A percentile compares a stretch with the other conserved stretches of the same genome.
Evolutionary conservation across 2,329 filamentous ascomycete species (phyloP).

Genomic region (Aspergillus ustus): DNA sequence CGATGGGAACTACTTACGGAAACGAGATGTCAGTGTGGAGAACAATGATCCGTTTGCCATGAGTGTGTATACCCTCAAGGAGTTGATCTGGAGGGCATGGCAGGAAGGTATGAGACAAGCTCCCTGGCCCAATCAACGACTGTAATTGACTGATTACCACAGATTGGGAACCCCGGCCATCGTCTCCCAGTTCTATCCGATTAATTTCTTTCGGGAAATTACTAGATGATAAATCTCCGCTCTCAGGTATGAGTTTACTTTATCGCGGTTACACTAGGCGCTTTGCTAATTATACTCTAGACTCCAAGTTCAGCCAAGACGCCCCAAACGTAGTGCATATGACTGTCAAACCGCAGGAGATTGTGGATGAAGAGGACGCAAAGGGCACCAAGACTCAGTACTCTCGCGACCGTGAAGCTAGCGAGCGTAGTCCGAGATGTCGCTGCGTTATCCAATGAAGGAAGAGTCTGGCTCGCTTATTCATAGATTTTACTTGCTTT

Average conservation of each 20-base stretch:
- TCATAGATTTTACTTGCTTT: neutral
- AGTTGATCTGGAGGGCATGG: slow-evolving; percentile 93
- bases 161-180: slow-evolving; percentile 86
- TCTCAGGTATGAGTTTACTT: slow-evolving; percentile 69
- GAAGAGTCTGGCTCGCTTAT: neutral
- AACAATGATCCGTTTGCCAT: slow-evolving; percentile 84
- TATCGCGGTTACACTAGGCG: neutral
- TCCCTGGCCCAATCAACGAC: neutral
- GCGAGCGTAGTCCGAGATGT: slow-evolving; percentile 63
- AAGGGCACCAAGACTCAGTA: slow-evolving; percentile 64
- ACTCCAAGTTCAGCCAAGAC: slow-evolving; percentile 77
- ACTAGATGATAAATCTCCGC: slow-evolving; percentile 81
- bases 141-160: slow-evolving; percentile 16
- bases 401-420: slow-evolving; percentile 57
- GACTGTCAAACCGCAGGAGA: slow-evolving; percentile 85
- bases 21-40: slow-evolving; percentile 77
- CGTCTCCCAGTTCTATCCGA: slow-evolving; percentile 85
- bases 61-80: slow-evolving; percentile 91
- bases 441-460: slow-evolving; percentile 66
- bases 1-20: slow-evolving; percentile 81
- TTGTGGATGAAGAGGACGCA: slow-evolving; percentile 78
- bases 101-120: slow-evolving; percentile 61
- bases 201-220: slow-evolving; percentile 91
- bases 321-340: slow-evolving; percentile 89
- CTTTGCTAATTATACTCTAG: slow-evolving; percentile 51